These are phyloP conservation scores for Apophysomyces elegans DNA, from an alignment of 371 early-diverging fungal species.

Conservation along the genomic window DNA sequence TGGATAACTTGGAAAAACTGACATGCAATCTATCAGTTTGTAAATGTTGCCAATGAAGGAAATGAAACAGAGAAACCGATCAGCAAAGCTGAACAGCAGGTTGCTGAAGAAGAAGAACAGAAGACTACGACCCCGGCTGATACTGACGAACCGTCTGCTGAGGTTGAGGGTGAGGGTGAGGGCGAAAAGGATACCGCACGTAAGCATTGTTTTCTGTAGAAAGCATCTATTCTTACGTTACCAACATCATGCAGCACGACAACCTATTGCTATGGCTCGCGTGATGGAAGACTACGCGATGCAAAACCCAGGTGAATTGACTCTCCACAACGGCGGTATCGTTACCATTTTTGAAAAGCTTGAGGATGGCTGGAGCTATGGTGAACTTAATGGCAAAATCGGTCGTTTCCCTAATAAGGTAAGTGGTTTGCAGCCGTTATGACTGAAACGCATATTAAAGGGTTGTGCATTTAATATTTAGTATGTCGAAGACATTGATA, in stretches of 20 bases:
- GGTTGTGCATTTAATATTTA: not conserved
- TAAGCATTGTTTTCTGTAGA: not conserved
- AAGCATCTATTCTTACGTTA: not conserved
- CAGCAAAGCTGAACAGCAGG: not conserved
- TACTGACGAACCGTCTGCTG: constrained; percentile 11
- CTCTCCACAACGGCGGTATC: constrained; percentile 67
- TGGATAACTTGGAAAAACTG: no score
- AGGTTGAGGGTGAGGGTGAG: constrained; percentile 13
- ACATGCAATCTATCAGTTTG: constrained; percentile 25
- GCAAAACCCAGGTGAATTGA: constrained; percentile 68
- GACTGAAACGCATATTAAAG: constrained; percentile 30
- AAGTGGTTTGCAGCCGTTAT: constrained; percentile 17
- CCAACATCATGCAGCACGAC: constrained; percentile 18
- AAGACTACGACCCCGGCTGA: not conserved
- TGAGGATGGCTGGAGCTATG: constrained; percentile 74
- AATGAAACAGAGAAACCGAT: constrained; percentile 7
- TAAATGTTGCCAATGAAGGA: constrained; percentile 14
- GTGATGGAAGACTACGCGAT: constrained; percentile 75
- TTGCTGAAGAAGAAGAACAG: constrained; percentile 2
- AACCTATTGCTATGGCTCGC: constrained; percentile 56
- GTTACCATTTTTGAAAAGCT: constrained; percentile 66
- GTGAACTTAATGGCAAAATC: constrained; percentile 68
- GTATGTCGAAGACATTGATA: constrained; percentile 47
- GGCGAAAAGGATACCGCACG: constrained; percentile 6
- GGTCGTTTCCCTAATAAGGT: constrained; percentile 75